These are phyloP conservation scores for Teratosphaeria pseudoeucalypti DNA, from an alignment of 2,329 filamentous ascomycete genomes.

Conservation along the genomic window DNA sequence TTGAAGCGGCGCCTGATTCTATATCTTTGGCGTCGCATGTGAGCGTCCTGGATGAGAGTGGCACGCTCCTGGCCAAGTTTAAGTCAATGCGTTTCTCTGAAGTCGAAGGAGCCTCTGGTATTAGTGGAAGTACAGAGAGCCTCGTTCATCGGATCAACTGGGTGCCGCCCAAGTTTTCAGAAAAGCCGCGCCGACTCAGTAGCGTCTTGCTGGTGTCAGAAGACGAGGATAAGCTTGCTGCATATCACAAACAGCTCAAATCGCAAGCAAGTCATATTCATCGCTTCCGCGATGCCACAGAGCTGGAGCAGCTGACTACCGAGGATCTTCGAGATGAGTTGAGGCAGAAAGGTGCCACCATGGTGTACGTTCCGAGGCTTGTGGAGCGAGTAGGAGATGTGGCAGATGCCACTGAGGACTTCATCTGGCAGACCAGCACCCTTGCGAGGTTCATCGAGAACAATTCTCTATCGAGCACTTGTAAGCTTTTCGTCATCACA, in stretches of 20 bases:
- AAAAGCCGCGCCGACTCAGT: background rate
- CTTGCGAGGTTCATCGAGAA: background rate
- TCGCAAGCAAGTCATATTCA: background rate
- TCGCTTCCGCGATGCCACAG: background rate
- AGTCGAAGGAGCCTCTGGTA: background rate
- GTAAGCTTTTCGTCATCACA: background rate
- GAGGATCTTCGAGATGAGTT: background rate
- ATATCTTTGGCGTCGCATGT: background rate
- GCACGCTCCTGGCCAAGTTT: background rate
- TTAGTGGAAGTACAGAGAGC: background rate
- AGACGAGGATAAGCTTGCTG: background rate
- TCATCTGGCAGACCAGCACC: background rate
- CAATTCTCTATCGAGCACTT: background rate
- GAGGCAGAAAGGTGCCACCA: background rate
- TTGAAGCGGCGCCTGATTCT: background rate
- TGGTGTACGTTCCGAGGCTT: background rate
- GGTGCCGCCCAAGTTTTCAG: background rate
- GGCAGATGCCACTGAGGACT: background rate
- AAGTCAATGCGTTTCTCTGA: background rate
- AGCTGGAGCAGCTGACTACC: background rate
- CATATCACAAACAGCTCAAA: background rate
- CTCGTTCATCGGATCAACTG: background rate
- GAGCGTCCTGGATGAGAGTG: background rate
- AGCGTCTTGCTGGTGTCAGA: background rate
- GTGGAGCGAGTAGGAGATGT: background rate